Base-by-base conservation (phyloP, 2,329 filamentous ascomycete genomes). In the Curvularia hawaiiensis region DNA sequence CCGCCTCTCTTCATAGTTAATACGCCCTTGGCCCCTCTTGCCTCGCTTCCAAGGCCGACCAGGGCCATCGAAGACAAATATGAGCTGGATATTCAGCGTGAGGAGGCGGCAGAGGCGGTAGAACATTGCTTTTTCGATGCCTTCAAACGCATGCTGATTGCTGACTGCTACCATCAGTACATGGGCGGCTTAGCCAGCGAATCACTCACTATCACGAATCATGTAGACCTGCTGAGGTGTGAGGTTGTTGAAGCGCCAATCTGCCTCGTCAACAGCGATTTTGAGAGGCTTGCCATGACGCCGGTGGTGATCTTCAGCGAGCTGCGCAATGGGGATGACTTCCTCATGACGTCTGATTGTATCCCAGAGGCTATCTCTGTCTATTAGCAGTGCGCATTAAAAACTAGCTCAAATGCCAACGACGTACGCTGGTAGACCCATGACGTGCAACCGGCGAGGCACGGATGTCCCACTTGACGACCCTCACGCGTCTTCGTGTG, bases 21-120 rank as follows among this genome's bases (percentile, higher is more conserved):
- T 61, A n/a, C 61, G 68, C 2, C 67, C 62, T 12, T 69, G 70
- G 0, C 68, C 65, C 33, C 63, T 49, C 40, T 74, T 61, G 10
- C 69, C 67, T 14, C 73, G 62, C 61, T 80, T 77, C 67, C 71
- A 65, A 1, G 76, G 74, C 55, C 72, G 79, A 16, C 79, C 77
- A 10, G 80, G 74, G 0, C 84, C 83, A 55, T 86, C 84, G 59
- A 84, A 84, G 3, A 86, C 79, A 54, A 85, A 84, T 7, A 85
- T 62, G 1, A 82, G 75, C 40, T 83, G 78, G 6, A 86, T 80
- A 16, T 83, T 79, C 6, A 82, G 74, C 20, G 77, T 77, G 26
- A 83, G 73, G 1, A 85, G 75, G 4, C 78, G 76, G 48, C 80
- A 67, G 58, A 83, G 70, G 7, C 77, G 73, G 60, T 70, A 77